phyloP scores from a whole-genome alignment of 1,284 basidiomycete species.

The Ustilago xerochloae region DNA sequence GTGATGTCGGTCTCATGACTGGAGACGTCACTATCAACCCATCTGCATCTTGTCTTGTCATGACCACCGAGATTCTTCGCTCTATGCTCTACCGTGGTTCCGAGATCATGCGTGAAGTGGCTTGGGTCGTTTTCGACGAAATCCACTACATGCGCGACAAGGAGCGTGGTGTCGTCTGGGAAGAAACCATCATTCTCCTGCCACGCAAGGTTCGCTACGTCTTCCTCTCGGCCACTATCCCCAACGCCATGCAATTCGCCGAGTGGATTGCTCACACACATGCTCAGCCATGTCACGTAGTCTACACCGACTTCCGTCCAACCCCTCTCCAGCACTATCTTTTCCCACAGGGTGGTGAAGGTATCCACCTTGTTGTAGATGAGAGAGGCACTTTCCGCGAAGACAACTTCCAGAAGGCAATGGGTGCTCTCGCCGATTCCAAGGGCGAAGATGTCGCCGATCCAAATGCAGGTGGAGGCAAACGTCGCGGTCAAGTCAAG shows the following conservation, averaged over 20 bases:
- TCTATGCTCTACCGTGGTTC: slow-evolving; percentile 99
- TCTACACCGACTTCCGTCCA: slow-evolving; percentile 98
- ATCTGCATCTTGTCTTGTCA: slow-evolving; percentile 93
- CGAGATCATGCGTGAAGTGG: slow-evolving; percentile 99
- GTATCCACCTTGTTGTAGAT: slow-evolving; percentile 97
- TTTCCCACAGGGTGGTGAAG: slow-evolving; percentile 94
- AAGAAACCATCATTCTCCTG: slow-evolving; percentile 92
- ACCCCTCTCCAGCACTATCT: slow-evolving; percentile 98
- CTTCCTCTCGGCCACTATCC: slow-evolving; percentile 99
- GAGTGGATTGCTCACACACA: slow-evolving; percentile 99
- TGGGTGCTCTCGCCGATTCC: slow-evolving; percentile 85
- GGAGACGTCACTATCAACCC: slow-evolving; percentile 99
- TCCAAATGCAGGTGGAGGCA: slow-evolving; percentile 74
- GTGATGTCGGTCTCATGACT: slow-evolving; percentile 98
- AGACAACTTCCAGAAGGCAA: slow-evolving; percentile 97
- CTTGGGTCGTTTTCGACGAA: slow-evolving; percentile 99
- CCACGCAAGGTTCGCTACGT: slow-evolving; percentile 97
- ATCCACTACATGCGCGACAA: slow-evolving; percentile 99
- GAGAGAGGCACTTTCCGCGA: slow-evolving; percentile 96
- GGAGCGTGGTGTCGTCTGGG: slow-evolving; percentile 75
- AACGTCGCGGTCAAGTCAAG: slow-evolving; percentile 81
- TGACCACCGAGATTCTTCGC: slow-evolving; percentile 99
- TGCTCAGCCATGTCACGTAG: slow-evolving; percentile 97
- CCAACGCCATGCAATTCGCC: slow-evolving; percentile 99
- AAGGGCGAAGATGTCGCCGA: slow-evolving; percentile 92